phyloP scores from a whole-genome alignment of 129 eudicot genomes.

The Escallonia herrerae region DNA sequence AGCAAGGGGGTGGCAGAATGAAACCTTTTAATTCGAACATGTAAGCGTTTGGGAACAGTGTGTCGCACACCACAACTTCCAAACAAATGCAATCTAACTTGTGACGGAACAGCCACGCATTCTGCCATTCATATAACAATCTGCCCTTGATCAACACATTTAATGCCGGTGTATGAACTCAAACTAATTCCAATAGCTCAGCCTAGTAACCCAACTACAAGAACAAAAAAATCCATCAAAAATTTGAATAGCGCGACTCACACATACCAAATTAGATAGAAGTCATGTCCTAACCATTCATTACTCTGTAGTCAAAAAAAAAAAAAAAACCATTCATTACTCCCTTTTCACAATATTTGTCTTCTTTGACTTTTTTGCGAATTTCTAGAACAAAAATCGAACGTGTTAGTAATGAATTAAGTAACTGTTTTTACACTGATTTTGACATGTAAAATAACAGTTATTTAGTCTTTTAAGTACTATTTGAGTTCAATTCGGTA shows the following conservation, averaged over 20 bases:
- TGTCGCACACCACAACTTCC: slow-evolving; percentile 23
- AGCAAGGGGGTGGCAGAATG: not conserved
- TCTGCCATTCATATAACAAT: slow-evolving; percentile 40
- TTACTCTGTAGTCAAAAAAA: no score
- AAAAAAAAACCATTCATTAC: no score
- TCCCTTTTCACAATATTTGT: no score
- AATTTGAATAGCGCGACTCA: not conserved
- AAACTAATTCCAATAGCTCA: slow-evolving; percentile 6
- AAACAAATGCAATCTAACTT: slow-evolving; percentile 29
- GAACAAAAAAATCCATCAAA: not conserved
- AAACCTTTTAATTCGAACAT: slow-evolving; percentile 40
- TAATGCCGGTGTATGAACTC: not conserved
- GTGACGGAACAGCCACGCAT: slow-evolving; percentile 42
- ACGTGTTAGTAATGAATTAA: no score
- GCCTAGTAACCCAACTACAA: not conserved
- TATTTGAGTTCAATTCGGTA: no score
- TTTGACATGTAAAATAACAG: no score
- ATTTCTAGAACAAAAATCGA: no score
- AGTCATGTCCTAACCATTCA: no score
- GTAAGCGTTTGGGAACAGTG: slow-evolving; percentile 22
- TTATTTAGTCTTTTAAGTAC: no score
- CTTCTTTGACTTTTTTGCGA: no score
- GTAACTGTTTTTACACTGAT: no score
- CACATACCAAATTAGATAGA: not conserved
- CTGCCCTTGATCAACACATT: slow-evolving; percentile 27